phyloP scores from a whole-genome alignment of 2,329 filamentous ascomycete species.

The Colletotrichum coccodes region DNA sequence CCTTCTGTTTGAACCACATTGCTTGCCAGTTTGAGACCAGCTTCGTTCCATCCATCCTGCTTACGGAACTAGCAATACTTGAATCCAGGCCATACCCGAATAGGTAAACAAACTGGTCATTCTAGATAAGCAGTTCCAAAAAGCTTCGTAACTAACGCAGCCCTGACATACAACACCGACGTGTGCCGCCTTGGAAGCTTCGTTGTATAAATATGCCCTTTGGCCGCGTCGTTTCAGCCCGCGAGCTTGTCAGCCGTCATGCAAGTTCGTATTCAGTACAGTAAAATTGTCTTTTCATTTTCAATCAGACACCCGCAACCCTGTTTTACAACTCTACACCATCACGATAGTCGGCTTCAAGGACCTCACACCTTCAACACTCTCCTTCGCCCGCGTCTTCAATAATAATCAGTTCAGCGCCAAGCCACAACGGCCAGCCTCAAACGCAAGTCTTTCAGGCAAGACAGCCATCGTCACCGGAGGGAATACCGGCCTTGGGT shows the following conservation, averaged over 20 bases:
- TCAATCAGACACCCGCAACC: no score
- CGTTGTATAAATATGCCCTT: no score
- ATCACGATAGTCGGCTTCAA: background rate
- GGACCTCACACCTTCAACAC: background rate
- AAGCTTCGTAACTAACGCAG: no score
- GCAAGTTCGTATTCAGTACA: no score
- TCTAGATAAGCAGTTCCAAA: no score
- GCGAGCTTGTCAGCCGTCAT: no score
- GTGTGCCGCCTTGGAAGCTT: no score
- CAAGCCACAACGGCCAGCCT: conserved; percentile 35
- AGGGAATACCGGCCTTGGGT: conserved; percentile 58
- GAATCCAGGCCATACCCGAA: background rate
- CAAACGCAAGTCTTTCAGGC: conserved; percentile 40
- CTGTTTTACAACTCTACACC: background rate
- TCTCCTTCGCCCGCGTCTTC: conserved; percentile 32
- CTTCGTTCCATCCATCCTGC: background rate
- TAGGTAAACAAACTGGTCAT: background rate
- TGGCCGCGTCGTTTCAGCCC: no score
- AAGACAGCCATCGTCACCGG: conserved; percentile 60
- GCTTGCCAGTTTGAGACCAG: background rate
- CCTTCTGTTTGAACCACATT: background rate
- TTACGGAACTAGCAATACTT: background rate
- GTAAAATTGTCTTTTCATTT: no score
- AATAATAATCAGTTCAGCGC: conserved; percentile 39
- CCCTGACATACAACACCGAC: no score